Evolutionary conservation across 495 filamentous ascomycete species (phyloP).

Genomic region (Aspergillus indologenus): DNA sequence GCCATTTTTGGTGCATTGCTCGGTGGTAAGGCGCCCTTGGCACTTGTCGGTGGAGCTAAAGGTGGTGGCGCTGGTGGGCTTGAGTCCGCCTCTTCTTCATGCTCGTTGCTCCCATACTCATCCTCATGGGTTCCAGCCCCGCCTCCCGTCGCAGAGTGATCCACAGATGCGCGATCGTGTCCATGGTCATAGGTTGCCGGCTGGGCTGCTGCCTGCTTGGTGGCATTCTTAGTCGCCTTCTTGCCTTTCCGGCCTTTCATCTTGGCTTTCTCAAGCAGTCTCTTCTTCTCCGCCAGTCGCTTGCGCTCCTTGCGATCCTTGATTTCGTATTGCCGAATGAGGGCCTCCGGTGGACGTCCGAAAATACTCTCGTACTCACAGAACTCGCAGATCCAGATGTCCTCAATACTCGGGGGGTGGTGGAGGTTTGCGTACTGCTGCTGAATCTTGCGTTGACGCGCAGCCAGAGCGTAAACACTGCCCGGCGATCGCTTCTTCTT

Average conservation of each 20-base stretch:
- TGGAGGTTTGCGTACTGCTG: conserved; percentile 73
- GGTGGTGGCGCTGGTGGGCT: conserved; percentile 38
- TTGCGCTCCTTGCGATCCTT: conserved; percentile 86
- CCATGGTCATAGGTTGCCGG: conserved; percentile 41
- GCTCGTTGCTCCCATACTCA: conserved; percentile 52
- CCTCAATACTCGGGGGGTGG: conserved; percentile 68
- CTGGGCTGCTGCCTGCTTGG: conserved; percentile 49
- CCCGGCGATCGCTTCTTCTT: conserved; percentile 57
- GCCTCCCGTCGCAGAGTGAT: conserved; percentile 39
- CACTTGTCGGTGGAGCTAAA: conserved; percentile 27
- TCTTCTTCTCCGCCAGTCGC: conserved; percentile 73
- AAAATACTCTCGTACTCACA: conserved; percentile 89
- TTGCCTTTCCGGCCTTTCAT: conserved; percentile 86
- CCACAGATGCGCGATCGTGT: conserved; percentile 45
- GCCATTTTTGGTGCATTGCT: conserved; percentile 27
- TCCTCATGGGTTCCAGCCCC: conserved; percentile 49
- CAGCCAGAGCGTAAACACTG: conserved; percentile 60
- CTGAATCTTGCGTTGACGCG: conserved; percentile 63
- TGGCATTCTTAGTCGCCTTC: conserved; percentile 64
- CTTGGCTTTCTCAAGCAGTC: conserved; percentile 89
- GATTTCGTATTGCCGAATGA: conserved; percentile 90
- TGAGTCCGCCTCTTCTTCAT: conserved; percentile 49
- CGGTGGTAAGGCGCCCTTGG: conserved; percentile 35
- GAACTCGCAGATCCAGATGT: conserved; percentile 93
- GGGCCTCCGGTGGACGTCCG: conserved; percentile 72